Conservation (phyloP, 1,139 yeast species). For the Sugiyamaella xylanicola region DNA sequence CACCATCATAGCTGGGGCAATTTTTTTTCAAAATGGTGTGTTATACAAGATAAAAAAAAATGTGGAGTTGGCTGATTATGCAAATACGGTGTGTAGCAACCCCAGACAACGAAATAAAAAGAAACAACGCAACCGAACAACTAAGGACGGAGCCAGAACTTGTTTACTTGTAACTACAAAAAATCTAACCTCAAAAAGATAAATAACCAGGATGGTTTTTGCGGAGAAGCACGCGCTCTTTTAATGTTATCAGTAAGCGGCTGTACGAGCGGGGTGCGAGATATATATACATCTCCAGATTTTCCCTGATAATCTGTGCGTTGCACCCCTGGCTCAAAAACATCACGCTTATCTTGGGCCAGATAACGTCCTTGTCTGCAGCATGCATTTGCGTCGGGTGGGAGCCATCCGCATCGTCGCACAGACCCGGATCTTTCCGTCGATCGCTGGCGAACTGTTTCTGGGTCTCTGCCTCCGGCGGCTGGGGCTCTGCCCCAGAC, state of each 20-base stretch:
- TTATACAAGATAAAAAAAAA: background rate
- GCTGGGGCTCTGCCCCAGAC: too few species aligned
- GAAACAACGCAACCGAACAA: background rate
- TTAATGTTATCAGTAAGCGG: conserved; percentile 9
- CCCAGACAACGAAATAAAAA: background rate
- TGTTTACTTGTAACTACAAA: too few species aligned
- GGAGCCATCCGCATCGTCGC: conserved; percentile 4
- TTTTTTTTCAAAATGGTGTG: too few species aligned
- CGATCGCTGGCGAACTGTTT: too few species aligned
- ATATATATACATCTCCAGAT: conserved; percentile 5
- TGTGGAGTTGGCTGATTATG: background rate
- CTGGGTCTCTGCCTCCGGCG: too few species aligned
- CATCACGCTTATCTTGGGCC: background rate
- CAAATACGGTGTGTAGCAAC: background rate
- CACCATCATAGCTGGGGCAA: conserved; percentile 10
- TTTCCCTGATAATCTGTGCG: background rate
- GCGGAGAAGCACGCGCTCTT: background rate
- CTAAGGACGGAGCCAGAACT: background rate
- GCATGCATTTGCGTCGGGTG: conserved; percentile 3
- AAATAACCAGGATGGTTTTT: background rate
- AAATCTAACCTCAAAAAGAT: too few species aligned
- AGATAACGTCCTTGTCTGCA: conserved; percentile 8
- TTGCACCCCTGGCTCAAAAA: background rate
- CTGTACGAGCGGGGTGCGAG: background rate
- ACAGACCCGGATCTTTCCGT: background rate